Evolutionary conservation across 768 basidiomycete genomes (phyloP), one percentile per base, ranked within the genome.

Genomic region (Suillus subluteus): DNA sequence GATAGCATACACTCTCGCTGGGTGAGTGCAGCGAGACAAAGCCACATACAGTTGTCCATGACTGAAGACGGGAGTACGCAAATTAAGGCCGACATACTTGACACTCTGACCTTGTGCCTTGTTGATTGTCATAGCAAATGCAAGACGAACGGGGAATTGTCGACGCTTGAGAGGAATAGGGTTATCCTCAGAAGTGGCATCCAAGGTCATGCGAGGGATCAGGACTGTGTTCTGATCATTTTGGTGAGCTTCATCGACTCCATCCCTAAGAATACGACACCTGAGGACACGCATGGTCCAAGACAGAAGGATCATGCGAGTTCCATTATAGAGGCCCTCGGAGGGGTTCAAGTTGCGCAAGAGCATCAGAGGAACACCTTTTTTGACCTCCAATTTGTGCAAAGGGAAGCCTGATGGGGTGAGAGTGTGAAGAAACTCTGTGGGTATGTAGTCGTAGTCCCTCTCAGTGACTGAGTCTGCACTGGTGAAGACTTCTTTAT

Each of bases 311-410:
- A 52, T 62, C 50, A 74, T 58, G 0, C 74, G 32, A 0, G 80
- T 79, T 1, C 82, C 83, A 78, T 82, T 82, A 67, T 78, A 82
- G 0, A 83, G 68, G 0, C 82, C 80, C 35, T 72, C 55, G 0
- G 62, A n/a, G 6, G 82, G 79, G 59, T 74, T 71, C 21, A 86
- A 70, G 68, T 87, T 86, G 0, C 81, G 62, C 0, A 87, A 72
- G 1, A 86, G 68, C 65, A 86, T 85, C 0, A 86, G 55, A 6
- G 81, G 74, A 32, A 70, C 69, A 58, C 77, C 74, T 67, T 71
- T n/a, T 65, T 82, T 76, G 37, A 82, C 66, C 6, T 66, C 63
- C 1, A 82, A 68, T n/a, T 79, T 66, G 1, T 76, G 73, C 13
- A 79, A 74, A 1, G 85, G 85, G 50, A 86, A 72, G 12, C 80